A percentile compares a stretch with the other conserved stretches of the same genome.
These are phyloP conservation scores for Inosperma sp. DNA, from an alignment of 768 basidiomycete genomes.

Conservation along the genomic window DNA sequence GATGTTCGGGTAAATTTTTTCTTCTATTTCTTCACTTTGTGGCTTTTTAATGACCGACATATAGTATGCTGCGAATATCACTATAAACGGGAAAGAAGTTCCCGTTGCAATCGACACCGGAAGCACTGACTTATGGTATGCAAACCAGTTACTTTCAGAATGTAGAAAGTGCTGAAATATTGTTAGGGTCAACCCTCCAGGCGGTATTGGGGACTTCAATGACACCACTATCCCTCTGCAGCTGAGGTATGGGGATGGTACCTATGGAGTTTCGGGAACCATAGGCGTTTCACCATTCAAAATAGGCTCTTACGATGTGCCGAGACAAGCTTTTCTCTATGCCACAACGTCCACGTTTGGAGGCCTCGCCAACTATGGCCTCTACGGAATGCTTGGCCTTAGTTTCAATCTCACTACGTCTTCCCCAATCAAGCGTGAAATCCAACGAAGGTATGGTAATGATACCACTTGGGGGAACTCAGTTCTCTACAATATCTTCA, in stretches of 20 bases:
- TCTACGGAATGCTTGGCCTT: constrained; percentile 33
- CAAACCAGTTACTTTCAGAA: neutral
- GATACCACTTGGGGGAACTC: constrained; percentile 31
- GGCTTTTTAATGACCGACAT: neutral
- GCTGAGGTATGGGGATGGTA: constrained; percentile 32
- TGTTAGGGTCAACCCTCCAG: constrained; percentile 32
- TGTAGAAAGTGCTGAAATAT: neutral
- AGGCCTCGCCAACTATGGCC: constrained; percentile 18
- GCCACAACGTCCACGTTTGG: constrained; percentile 15
- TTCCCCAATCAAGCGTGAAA: constrained; percentile 27
- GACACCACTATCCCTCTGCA: constrained; percentile 27
- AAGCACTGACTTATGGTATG: constrained; percentile 32
- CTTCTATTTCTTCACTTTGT: neutral
- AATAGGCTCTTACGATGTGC: constrained; percentile 27
- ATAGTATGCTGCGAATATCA: constrained; percentile 30
- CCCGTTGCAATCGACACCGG: constrained; percentile 33
- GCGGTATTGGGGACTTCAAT: constrained; percentile 30
- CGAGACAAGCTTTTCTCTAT: constrained; percentile 31
- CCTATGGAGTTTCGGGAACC: constrained; percentile 30
- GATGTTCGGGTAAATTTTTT: constrained; percentile 15
- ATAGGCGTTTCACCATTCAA: constrained; percentile 31
- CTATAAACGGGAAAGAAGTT: constrained; percentile 28
- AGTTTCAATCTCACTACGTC: constrained; percentile 28
- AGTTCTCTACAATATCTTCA: constrained; percentile 37
- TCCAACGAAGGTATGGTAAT: constrained; percentile 20